A percentile compares a stretch with the other conserved stretches of the same genome.
Evolutionary conservation across 305 asterid species (phyloP).

Genomic region (Fraxinus velutina): DNA sequence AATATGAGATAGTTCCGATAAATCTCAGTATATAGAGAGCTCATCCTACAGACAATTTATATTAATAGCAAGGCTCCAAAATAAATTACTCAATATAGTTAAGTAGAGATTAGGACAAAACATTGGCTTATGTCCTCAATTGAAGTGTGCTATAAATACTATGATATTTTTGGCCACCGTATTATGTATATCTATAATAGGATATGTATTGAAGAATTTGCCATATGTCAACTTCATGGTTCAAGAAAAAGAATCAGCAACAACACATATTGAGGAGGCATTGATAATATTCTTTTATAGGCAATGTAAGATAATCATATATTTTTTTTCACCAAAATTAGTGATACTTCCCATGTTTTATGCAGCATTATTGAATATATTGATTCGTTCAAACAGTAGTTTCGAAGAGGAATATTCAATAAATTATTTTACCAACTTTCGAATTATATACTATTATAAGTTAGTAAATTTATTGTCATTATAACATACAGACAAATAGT

Average conservation of each 20-base stretch:
- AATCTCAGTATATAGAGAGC: background rate
- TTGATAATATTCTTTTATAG: background rate
- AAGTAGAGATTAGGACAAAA: background rate
- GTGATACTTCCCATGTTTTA: constrained; percentile 20
- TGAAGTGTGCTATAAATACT: background rate
- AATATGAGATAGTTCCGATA: background rate
- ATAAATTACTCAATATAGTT: background rate
- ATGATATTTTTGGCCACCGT: background rate
- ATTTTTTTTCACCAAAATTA: background rate
- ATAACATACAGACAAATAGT: background rate
- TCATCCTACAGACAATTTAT: background rate
- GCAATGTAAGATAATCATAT: constrained; percentile 4
- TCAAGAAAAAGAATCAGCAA: background rate
- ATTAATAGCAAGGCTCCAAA: background rate
- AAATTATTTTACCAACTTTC: background rate
- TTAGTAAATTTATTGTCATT: background rate
- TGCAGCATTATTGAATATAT: background rate
- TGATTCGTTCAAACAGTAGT: constrained; percentile 24
- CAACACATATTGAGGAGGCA: background rate
- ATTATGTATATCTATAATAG: background rate
- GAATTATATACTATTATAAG: background rate
- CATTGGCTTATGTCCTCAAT: background rate
- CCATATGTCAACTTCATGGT: constrained; percentile 21
- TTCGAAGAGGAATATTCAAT: constrained; percentile 15
- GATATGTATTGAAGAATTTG: background rate